Evolutionary conservation across 257 asterid genomes (phyloP).

Genomic region (Fraxinus pennsylvanica): DNA sequence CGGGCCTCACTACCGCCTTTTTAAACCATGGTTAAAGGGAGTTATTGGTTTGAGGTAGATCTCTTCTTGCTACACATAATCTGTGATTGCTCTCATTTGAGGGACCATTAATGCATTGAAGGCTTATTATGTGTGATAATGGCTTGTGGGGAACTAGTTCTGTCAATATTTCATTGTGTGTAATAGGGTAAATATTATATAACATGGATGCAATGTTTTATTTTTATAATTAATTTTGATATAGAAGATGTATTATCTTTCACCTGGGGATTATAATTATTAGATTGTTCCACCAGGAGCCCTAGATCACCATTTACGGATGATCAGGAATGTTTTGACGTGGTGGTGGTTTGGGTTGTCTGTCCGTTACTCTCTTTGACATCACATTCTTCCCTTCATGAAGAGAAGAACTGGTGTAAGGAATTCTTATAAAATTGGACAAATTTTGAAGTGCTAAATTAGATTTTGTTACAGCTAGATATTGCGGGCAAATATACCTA

Average conservation of each 20-base stretch:
- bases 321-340: neutral
- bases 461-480: slow-evolving; percentile 20
- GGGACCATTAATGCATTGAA: neutral
- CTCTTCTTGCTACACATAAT: neutral
- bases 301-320: neutral
- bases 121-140: neutral
- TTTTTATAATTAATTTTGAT: neutral
- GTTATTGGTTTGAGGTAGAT: neutral
- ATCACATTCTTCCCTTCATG: neutral
- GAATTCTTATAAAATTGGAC: neutral
- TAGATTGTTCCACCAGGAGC: neutral
- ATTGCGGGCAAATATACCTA: neutral
- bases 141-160: neutral
- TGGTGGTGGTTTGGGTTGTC: slow-evolving; percentile 12
- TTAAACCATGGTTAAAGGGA: neutral
- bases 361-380: neutral
- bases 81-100: neutral
- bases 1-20: too few species aligned
- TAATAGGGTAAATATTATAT: neutral
- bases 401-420: neutral
- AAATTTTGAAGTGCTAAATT: slow-evolving; percentile 1
- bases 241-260: neutral
- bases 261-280: too few species aligned
- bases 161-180: neutral
- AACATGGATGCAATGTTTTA: neutral